Conservation (phyloP, 208 protist genomes). For the Crithidia acanthocephali region DNA sequence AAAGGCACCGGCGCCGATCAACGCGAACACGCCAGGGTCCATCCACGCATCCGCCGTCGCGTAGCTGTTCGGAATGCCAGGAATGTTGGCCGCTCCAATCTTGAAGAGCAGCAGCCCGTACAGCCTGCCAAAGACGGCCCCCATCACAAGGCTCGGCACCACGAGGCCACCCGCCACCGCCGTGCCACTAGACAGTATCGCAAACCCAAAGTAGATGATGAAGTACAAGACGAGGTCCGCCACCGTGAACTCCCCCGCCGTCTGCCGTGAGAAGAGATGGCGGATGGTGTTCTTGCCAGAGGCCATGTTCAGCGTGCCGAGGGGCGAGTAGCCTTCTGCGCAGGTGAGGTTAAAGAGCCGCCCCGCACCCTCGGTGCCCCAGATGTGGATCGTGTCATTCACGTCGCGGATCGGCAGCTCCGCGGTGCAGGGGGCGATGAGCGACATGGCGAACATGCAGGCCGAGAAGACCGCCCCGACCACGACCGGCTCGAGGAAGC, state of each 20-base stretch:
- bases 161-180: slow-evolving; percentile 89
- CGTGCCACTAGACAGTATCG: slow-evolving; percentile 74
- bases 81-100: slow-evolving; percentile 28
- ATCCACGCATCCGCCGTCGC: slow-evolving; percentile 67
- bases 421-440: slow-evolving; percentile 48
- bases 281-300: slow-evolving; percentile 88
- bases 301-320: slow-evolving; percentile 85
- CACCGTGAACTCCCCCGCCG: slow-evolving; percentile 71
- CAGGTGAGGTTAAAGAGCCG: slow-evolving; percentile 82
- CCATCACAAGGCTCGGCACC: slow-evolving; percentile 91
- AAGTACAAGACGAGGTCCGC: slow-evolving; percentile 77
- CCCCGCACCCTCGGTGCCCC: slow-evolving; percentile 67
- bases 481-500: slow-evolving; percentile 77
- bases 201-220: slow-evolving; percentile 82
- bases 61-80: slow-evolving; percentile 54
- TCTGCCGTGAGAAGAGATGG: slow-evolving; percentile 89
- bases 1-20: slow-evolving; percentile 94
- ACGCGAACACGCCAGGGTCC: slow-evolving; percentile 92
- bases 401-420: slow-evolving; percentile 38
- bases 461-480: slow-evolving; percentile 60
- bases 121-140: slow-evolving; percentile 85
- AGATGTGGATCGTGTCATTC: slow-evolving; percentile 54
- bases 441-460: slow-evolving; percentile 57
- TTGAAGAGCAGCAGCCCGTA: slow-evolving; percentile 82
- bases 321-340: slow-evolving; percentile 59